These are phyloP conservation scores for Diaporthe destruens DNA, from an alignment of 2,329 filamentous ascomycete genomes.

Conservation along the genomic window DNA sequence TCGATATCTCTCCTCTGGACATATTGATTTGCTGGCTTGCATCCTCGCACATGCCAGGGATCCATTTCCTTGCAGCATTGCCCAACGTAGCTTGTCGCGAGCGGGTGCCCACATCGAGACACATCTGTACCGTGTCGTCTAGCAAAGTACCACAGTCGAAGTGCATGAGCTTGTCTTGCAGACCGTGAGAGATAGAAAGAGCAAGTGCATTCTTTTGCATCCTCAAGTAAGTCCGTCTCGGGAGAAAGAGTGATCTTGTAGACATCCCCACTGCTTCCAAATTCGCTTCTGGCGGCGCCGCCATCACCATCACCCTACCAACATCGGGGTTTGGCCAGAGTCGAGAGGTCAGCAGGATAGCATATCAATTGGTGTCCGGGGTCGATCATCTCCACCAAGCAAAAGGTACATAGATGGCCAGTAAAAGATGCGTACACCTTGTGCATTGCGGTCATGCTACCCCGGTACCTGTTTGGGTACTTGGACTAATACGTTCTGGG, in stretches of 20 bases:
- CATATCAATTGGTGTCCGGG: neutral
- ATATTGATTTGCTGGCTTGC: slow-evolving; percentile 8
- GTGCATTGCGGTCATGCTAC: neutral
- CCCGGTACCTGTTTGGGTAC: slow-evolving; percentile 18
- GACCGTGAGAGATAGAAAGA: neutral
- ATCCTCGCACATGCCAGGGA: neutral
- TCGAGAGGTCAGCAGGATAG: neutral
- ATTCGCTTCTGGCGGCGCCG: neutral
- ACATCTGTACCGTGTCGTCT: neutral
- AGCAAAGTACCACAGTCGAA: slow-evolving; percentile 11
- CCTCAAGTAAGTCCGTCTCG: neutral
- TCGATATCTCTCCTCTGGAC: neutral
- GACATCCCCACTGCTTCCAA: neutral
- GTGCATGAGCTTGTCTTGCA: slow-evolving; percentile 1
- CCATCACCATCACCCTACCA: neutral
- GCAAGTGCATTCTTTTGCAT: neutral
- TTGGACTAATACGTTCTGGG: slow-evolving; percentile 1
- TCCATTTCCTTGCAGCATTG: slow-evolving; percentile 20
- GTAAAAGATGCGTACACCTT: neutral
- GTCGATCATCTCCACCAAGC: neutral
- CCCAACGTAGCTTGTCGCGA: slow-evolving; percentile 1
- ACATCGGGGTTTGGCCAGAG: neutral
- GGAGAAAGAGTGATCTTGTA: neutral
- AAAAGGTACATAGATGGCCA: neutral
- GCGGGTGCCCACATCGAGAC: slow-evolving; percentile 2